Evolutionary conservation across 164 flowering plant species (phyloP), one percentile per base, ranked within the genome.

Genomic region (Protea cynaroides): DNA sequence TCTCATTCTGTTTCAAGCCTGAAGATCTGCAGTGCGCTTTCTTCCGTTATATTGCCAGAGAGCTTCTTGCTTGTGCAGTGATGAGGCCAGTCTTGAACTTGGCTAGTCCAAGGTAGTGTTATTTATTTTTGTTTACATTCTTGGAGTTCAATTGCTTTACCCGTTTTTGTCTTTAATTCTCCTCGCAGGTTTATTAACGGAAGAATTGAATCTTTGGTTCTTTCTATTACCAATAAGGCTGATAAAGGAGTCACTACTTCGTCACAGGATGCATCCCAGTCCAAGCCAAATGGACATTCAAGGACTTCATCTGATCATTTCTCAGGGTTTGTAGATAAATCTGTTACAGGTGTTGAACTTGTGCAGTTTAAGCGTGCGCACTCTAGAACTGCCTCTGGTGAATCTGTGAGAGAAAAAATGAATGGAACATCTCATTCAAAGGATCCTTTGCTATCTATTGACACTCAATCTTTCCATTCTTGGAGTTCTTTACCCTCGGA

Each of bases 41-140:
- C 74, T 95, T 92, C 65, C 91, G 83, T 49, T 80, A 72, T 74
- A 74, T 75, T 56, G 86, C 67, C 15, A 78, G 97, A 62, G 99
- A 95, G 82, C 95, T 95, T 76, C 92, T 95, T 80, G 90, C 97
- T 51, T 84, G 94, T 82, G 90, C 89, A 63, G 99, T 95, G 64
- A 81, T 95, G 61, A 82, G 97, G 40, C 98, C 99, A 44, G 94
- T 95, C 65, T 58, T 95, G 67, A 95, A 95, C 73, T 76, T 95
- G 64, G 97, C 84, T 59, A 95, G 62, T 75, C 97, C 97, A 63
- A 84, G 90, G 99, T 87, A 69, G 61, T 38, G 19, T 14, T 59
- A 52, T 25, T 11, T 36, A 51, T 61, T 56, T 15, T 61, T 47
- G 19, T 47, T 8, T 18, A 0, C 15, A 22, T 44, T 51, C 55